Conservation (phyloP, 768 basidiomycete species). For the Tylopilus intermedius region DNA sequence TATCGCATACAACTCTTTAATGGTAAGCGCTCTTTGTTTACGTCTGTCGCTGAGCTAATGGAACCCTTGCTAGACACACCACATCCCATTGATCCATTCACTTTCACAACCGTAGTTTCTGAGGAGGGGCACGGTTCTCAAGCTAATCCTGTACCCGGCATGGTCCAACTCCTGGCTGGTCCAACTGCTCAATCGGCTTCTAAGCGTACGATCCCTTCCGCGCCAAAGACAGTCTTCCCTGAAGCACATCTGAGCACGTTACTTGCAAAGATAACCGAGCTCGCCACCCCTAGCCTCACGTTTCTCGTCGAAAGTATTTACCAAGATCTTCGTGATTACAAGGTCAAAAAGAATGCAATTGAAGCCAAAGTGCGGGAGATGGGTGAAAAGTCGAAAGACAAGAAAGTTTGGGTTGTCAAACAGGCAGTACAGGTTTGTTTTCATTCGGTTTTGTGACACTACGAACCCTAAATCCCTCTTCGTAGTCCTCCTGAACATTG, state of each 20-base stretch:
- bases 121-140: conserved; percentile 31
- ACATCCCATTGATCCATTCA: conserved; percentile 73
- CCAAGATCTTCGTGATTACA: conserved; percentile 61
- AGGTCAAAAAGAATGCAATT: conserved; percentile 79
- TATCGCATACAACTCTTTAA: conserved; percentile 83
- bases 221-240: conserved; percentile 63
- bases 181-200: conserved; percentile 14
- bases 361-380: conserved; percentile 78
- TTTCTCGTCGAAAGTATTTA: conserved; percentile 71
- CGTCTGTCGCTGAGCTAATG: conserved; percentile 2
- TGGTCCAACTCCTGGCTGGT: conserved; percentile 23
- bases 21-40: conserved; percentile 43
- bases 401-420: conserved; percentile 72
- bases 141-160: conserved; percentile 36
- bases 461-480: not conserved
- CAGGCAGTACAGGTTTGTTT: conserved; percentile 11
- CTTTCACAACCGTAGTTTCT: conserved; percentile 50
- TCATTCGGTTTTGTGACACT: not conserved
- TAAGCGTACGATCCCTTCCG: conserved; percentile 25
- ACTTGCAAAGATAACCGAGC: conserved; percentile 54
- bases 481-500: conserved; percentile 13
- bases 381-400: conserved; percentile 66
- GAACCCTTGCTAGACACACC: conserved; percentile 52
- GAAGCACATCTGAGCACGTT: conserved; percentile 57
- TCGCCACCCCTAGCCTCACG: conserved; percentile 58